These are phyloP conservation scores for Chaetomiaceae sp. DNA, from an alignment of 2,329 filamentous ascomycete genomes.

Conservation along the genomic window DNA sequence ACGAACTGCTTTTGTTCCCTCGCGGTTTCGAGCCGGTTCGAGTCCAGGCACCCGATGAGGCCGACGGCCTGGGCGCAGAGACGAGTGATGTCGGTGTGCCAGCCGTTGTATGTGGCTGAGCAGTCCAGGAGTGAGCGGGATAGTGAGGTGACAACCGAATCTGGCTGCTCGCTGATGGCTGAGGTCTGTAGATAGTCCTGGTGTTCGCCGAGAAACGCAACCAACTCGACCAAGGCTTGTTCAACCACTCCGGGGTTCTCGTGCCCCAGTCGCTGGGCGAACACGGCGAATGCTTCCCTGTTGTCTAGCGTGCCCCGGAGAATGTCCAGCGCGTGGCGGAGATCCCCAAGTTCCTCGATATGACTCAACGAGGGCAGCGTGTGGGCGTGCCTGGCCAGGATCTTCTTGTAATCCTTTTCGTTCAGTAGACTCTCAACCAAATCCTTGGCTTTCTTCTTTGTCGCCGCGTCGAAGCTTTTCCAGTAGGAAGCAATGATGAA, in stretches of 20 bases:
- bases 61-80: conserved; percentile 81
- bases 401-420: conserved; percentile 47
- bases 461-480: conserved; percentile 57
- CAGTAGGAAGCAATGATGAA: conserved; percentile 82
- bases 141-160: conserved; percentile 65
- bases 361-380: conserved; percentile 73
- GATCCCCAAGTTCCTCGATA: conserved; percentile 63
- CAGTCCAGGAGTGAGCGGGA: conserved; percentile 80
- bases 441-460: conserved; percentile 54
- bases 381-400: conserved; percentile 63
- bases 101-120: conserved; percentile 70
- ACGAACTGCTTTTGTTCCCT: conserved; percentile 79
- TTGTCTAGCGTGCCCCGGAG: conserved; percentile 63
- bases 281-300: conserved; percentile 63
- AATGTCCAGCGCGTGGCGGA: conserved; percentile 60
- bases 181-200: conserved; percentile 76
- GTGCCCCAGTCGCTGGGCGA: conserved; percentile 68
- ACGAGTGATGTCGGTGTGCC: conserved; percentile 60
- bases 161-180: conserved; percentile 77
- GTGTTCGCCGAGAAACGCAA: conserved; percentile 64
- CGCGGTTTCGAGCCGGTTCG: conserved; percentile 78
- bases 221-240: conserved; percentile 73
- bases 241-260: conserved; percentile 84
- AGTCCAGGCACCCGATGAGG: conserved; percentile 84
- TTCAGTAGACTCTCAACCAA: conserved; percentile 62